Evolutionary conservation across 2,329 filamentous ascomycete genomes (phyloP), one percentile per base, ranked within the genome.

Genomic region (Coniosporium tulheliwenetii): DNA sequence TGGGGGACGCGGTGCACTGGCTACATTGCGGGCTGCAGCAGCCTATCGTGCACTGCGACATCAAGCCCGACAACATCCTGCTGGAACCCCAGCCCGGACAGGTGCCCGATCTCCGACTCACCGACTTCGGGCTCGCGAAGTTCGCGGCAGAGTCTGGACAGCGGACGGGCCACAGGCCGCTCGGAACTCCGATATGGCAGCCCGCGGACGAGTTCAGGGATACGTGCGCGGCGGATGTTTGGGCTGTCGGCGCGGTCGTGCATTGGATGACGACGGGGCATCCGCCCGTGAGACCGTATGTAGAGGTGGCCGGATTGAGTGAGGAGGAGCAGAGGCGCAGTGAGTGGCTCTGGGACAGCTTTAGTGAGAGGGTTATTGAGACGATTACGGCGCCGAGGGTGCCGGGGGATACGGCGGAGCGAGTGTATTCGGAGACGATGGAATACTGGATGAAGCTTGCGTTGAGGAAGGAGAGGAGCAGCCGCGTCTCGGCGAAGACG

Each of bases 11-110:
- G 8, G 13, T 33, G 3, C 32, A 33, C 13, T 33, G 32, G 32
- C 32, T 33, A 5, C 32, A 33, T 8, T 26, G 19, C 19, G 4
- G 8, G 8, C 13, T 33, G 3, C 4, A 12, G 32, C 32, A 13
- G 13, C 32, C 19, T 7, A 93, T 98, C 58, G 87, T 96, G 5
- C 91, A 98, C 58, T 81, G 93, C 43, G 91, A 98, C 52, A 95
- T 98, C 63, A 96, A 95, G 61, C 89, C 87, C 0, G 89, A 95
- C 56, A 96, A 96, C 53, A 96, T 98, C 30, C 65, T 98, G 8
- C 66, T 98, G 32, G 77, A 12, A 8, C 32, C 32, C 3, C 10
- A 12, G 32, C 32, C 4, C 3, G 32, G 13, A 95, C 61, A 85
- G 84, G 71, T 91, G 30, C 65, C 95, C 19, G 79, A 79, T 44